A percentile compares a stretch with the other conserved stretches of the same genome.
These are phyloP conservation scores for Scheffersomyces segobiensis DNA, from an alignment of 1,139 yeast species.

Conservation along the genomic window DNA sequence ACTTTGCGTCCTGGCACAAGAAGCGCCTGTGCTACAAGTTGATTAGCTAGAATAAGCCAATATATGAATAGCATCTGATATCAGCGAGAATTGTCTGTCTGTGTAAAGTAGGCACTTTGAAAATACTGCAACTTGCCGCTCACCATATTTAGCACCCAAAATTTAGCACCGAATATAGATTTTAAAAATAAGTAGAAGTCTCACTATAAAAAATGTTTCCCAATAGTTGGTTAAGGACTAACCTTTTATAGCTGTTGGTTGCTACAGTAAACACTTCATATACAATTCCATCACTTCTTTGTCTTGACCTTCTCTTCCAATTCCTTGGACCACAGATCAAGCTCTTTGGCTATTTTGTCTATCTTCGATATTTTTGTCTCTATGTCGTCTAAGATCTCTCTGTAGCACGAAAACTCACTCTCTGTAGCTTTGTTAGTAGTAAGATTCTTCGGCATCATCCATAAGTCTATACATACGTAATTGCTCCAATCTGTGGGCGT, in stretches of 20 bases:
- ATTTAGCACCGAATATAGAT: not conserved
- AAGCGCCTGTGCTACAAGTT: not conserved
- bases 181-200: not conserved
- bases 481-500: constrained; percentile 28
- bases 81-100: not conserved
- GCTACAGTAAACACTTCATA: not conserved
- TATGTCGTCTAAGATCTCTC: constrained; percentile 35
- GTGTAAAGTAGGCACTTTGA: not conserved
- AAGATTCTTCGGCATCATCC: not conserved
- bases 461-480: constrained; percentile 29
- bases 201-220: not conserved
- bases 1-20: not conserved
- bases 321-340: constrained; percentile 63
- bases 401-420: constrained; percentile 30
- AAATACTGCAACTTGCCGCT: not conserved
- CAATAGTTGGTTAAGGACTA: not conserved
- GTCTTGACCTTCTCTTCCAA: constrained; percentile 38
- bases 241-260: not conserved
- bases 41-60: not conserved
- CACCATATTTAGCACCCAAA: not conserved
- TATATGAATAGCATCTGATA: not conserved
- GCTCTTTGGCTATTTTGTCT: constrained; percentile 49
- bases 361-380: constrained; percentile 49
- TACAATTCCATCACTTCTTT: not conserved
- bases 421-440: constrained; percentile 19